Conservation (phyloP, 305 asterid genomes). For the Striga hermonthica region DNA sequence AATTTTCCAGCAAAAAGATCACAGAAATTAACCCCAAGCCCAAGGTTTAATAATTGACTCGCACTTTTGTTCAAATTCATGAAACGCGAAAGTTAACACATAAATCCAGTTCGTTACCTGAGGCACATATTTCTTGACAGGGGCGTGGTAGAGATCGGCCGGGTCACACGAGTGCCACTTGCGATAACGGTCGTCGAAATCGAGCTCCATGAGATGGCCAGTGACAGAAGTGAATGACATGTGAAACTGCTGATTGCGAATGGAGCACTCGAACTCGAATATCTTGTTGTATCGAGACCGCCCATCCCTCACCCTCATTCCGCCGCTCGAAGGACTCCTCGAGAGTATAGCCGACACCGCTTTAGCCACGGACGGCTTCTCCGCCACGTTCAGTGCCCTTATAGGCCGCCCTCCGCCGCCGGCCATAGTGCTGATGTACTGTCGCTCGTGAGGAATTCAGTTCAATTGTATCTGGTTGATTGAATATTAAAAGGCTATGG, state of each 20-base stretch:
- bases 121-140: constrained; percentile 78
- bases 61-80: constrained; percentile 1
- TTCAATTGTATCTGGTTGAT: neutral
- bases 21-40: constrained; percentile 13
- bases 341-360: constrained; percentile 81
- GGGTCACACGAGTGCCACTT: constrained; percentile 99
- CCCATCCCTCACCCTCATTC: constrained; percentile 67
- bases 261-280: constrained; percentile 69
- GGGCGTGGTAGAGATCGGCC: constrained; percentile 73
- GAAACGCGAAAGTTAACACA: neutral
- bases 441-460: neutral
- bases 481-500: constrained; percentile 4
- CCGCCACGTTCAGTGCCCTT: constrained; percentile 91
- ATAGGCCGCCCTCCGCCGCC: constrained; percentile 52
- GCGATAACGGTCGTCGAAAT: constrained; percentile 79
- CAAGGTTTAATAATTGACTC: neutral
- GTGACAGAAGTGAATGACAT: constrained; percentile 94
- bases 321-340: constrained; percentile 57
- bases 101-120: constrained; percentile 42
- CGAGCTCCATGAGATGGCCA: constrained; percentile 97
- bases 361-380: constrained; percentile 99
- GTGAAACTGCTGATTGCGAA: constrained; percentile 57
- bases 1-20: constrained; percentile 13
- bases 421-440: constrained; percentile 33
- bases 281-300: constrained; percentile 84